These are phyloP conservation scores for Tetragonia tetragonoides DNA, from an alignment of 148 eudicot species.

Conservation along the genomic window DNA sequence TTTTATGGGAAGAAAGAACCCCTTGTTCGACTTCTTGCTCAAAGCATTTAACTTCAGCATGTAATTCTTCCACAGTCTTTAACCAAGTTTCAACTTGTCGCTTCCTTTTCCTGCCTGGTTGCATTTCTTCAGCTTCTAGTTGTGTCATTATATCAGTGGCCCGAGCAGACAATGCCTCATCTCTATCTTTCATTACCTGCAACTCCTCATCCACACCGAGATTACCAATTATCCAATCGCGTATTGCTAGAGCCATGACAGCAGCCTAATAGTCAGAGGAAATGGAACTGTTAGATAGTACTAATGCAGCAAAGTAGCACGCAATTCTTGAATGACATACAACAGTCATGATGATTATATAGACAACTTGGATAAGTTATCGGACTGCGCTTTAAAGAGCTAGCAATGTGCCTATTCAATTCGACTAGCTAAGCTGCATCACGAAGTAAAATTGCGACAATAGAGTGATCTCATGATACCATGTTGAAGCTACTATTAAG, in stretches of 20 bases:
- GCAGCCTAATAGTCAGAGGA: background rate
- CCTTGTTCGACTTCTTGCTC: constrained; percentile 10
- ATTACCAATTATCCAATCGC: constrained; percentile 13
- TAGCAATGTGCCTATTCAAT: no score
- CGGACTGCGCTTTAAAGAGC: no score
- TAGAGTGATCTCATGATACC: no score
- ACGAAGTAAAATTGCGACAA: no score
- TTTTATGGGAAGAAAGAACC: constrained; percentile 5
- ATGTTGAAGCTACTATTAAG: no score
- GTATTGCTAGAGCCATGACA: constrained; percentile 1
- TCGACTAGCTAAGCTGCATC: no score
- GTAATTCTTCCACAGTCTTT: constrained; percentile 15
- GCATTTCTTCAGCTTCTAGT: constrained; percentile 16
- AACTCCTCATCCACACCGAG: constrained; percentile 9
- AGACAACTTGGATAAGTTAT: no score
- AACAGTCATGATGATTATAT: no score
- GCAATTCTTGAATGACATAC: background rate
- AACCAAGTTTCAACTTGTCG: constrained; percentile 20
- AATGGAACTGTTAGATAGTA: background rate
- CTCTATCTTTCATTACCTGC: constrained; percentile 10
- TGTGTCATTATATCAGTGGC: constrained; percentile 16
- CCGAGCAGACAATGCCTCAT: constrained; percentile 13
- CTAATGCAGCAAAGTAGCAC: background rate
- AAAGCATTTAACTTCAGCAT: background rate
- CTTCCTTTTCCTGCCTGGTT: constrained; percentile 20